Evolutionary conservation across 2,329 filamentous ascomycete genomes (phyloP), one percentile per base, ranked within the genome.

Genomic region (Stachybotrys echinatus): DNA sequence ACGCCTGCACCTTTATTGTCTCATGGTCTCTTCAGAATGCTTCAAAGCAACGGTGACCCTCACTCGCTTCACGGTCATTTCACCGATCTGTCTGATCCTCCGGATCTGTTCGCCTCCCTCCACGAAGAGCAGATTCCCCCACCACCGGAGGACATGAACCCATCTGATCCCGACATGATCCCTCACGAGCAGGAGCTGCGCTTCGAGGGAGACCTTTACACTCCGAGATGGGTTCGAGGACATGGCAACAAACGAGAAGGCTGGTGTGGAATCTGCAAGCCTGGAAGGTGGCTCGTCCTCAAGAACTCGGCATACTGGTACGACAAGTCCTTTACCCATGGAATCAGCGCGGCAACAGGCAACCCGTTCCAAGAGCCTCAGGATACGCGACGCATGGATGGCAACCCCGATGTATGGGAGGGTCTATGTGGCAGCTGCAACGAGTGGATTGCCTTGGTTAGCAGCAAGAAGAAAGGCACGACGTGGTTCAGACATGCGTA

Each of bases 221-320:
- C 89, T 2, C 89, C 89, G 2, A 79, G 77, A 58, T 95, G 88
- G 88, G 87, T 94, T 19, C 85, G 89, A 34, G 89, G 89, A 20
- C 87, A 92, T 54, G 89, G 89, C 22, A 91, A 91, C 70, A 91
- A 92, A 74, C 85, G 89, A 40, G 89, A 92, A 66, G 89, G 89
- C 4, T 95, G 89, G 89, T 95, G 89, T 61, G 88, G 89, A 20
- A 88, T 92, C 58, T 95, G 89, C 74, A 92, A 91, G 65, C 87
- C 88, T 3, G 88, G 88, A 3, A 78, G 88, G 46, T 95, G 90
- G 90, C 79, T 92, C 48, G 88, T 92, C 17, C 74, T 95, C 52
- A 95, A 94, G 74, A 94, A 95, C 70, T 92, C 87, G 49, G 89
- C 89, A 6, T 95, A 89, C 66, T 95, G 90, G 89, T 95, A 95